These are phyloP conservation scores for Backusella australiensis DNA, from an alignment of 192 early-diverging fungal species.

Conservation along the genomic window DNA sequence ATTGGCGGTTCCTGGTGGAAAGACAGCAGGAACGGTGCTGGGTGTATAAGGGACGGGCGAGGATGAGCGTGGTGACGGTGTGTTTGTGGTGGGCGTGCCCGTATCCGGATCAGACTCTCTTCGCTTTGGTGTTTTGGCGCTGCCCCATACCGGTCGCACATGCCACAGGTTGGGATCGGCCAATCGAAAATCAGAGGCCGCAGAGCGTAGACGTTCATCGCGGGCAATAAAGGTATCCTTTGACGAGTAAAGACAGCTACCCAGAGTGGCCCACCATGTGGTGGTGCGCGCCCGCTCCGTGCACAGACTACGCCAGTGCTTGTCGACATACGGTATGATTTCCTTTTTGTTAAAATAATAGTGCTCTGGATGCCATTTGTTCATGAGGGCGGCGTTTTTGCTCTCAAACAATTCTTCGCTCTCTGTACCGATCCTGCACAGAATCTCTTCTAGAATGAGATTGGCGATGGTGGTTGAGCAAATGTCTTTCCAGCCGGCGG, in stretches of 20 bases:
- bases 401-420: conserved; percentile 29
- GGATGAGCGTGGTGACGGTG: conserved; percentile 35
- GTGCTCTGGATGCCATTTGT: conserved; percentile 40
- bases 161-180: conserved; percentile 60
- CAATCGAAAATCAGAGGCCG: conserved; percentile 59
- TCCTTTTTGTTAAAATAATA: conserved; percentile 69
- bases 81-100: conserved; percentile 16
- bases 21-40: conserved; percentile 11
- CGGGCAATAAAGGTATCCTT: conserved; percentile 57
- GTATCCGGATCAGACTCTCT: conserved; percentile 7
- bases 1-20: background rate
- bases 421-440: conserved; percentile 24
- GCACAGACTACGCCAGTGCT: conserved; percentile 61
- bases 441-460: conserved; percentile 51
- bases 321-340: conserved; percentile 63
- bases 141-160: conserved; percentile 47
- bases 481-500: conserved; percentile 68
- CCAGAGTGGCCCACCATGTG: conserved; percentile 71
- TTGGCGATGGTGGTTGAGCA: conserved; percentile 62
- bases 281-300: conserved; percentile 59
- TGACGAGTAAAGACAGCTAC: conserved; percentile 60
- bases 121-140: background rate
- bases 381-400: conserved; percentile 32
- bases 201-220: conserved; percentile 56
- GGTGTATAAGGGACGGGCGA: conserved; percentile 4